Percentiles rank a stretch among this genome's conserved stretches.
These are phyloP conservation scores for Fonsecaea pugnacius DNA, from an alignment of 2,329 filamentous ascomycete genomes.

Conservation along the genomic window DNA sequence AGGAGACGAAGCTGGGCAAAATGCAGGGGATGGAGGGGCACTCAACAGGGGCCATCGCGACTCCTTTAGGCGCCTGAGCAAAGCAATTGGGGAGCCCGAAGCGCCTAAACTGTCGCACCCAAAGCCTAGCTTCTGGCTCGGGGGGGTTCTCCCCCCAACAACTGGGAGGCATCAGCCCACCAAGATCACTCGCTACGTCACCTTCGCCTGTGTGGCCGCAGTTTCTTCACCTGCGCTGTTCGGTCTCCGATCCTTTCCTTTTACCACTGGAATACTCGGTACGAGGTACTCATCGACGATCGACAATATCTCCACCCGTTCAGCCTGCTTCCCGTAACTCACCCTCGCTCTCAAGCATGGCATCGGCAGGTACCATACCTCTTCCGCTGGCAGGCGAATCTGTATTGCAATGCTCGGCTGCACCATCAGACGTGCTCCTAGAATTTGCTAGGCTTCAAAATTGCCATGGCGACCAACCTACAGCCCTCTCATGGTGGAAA, in stretches of 20 bases:
- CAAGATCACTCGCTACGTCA: background rate
- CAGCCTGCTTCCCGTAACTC: background rate
- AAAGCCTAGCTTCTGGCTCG: background rate
- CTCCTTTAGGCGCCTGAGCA: too few species aligned
- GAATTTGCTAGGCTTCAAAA: too few species aligned
- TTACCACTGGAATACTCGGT: background rate
- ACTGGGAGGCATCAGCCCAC: background rate
- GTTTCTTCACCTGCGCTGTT: background rate
- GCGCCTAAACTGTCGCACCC: background rate
- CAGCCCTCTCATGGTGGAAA: too few species aligned
- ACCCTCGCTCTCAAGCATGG: background rate
- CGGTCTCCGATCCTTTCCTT: background rate
- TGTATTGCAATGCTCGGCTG: too few species aligned
- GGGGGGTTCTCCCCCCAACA: too few species aligned
- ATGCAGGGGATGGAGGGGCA: background rate
- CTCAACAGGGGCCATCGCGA: background rate
- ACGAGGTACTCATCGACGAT: conserved; percentile 1
- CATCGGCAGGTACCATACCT: background rate
- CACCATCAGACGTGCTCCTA: too few species aligned
- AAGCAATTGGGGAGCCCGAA: background rate
- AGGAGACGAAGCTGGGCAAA: background rate
- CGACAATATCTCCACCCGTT: background rate
- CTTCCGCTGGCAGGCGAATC: too few species aligned
- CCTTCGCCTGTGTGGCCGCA: background rate
- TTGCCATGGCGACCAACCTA: too few species aligned